Conservation (phyloP, 768 basidiomycete species). For the Roridomyces roridus region DNA sequence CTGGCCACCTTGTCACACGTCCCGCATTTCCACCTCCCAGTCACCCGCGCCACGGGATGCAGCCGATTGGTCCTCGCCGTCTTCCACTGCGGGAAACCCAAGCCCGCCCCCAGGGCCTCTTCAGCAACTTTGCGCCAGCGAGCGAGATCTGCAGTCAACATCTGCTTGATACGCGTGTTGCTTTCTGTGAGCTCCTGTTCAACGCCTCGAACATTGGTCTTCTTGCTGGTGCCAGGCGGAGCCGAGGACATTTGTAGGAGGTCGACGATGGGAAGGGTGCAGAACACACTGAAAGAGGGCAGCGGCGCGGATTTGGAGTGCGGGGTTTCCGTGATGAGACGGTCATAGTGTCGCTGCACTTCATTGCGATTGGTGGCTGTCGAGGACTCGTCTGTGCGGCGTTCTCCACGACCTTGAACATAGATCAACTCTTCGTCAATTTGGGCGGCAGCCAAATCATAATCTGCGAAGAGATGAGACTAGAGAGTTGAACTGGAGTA, state of each 20-base stretch:
- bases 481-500: not conserved
- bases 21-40: constrained; percentile 64
- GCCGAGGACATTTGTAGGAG: constrained; percentile 29
- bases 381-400: constrained; percentile 8
- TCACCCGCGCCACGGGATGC: constrained; percentile 63
- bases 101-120: constrained; percentile 44
- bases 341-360: constrained; percentile 19
- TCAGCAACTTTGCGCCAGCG: constrained; percentile 56
- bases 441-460: constrained; percentile 16
- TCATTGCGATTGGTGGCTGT: constrained; percentile 8
- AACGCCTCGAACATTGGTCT: constrained; percentile 21
- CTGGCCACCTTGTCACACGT: constrained; percentile 47
- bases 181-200: constrained; percentile 31
- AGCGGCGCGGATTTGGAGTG: constrained; percentile 1
- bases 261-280: constrained; percentile 18
- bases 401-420: not conserved
- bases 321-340: constrained; percentile 4
- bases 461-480: constrained; percentile 34
- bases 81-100: constrained; percentile 63
- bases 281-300: constrained; percentile 17
- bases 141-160: constrained; percentile 51
- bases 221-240: constrained; percentile 30
- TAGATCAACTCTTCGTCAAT: constrained; percentile 20
- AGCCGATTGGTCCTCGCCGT: constrained; percentile 49
- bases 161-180: constrained; percentile 37